These are phyloP conservation scores for Xylariaceae sp. DNA, from an alignment of 2,329 filamentous ascomycete genomes.

Conservation along the genomic window DNA sequence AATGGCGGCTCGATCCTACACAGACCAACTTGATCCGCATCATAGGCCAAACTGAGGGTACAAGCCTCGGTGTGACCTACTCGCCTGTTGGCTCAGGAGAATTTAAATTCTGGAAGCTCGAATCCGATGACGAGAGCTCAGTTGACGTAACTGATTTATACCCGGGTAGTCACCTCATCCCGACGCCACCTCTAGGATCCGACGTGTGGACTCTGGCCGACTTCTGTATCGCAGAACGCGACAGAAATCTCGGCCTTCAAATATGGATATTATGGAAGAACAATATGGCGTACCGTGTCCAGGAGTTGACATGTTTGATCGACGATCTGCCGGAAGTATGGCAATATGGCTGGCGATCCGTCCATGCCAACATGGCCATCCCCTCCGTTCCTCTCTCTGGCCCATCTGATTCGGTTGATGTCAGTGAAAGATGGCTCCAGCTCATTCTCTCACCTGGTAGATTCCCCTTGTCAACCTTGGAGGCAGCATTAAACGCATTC, in stretches of 20 bases:
- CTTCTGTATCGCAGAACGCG: constrained; percentile 57
- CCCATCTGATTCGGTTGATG: constrained; percentile 60
- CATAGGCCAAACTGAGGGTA: constrained; percentile 51
- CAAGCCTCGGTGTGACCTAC: constrained; percentile 66
- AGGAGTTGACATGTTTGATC: constrained; percentile 67
- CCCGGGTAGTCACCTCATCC: constrained; percentile 55
- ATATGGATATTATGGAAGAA: constrained; percentile 83
- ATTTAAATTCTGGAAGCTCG: constrained; percentile 89
- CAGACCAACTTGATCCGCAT: constrained; percentile 73
- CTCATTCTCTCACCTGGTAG: constrained; percentile 78
- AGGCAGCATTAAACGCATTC: constrained; percentile 78
- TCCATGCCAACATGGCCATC: constrained; percentile 54
- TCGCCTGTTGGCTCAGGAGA: constrained; percentile 81
- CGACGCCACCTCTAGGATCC: constrained; percentile 63
- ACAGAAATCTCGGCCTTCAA: constrained; percentile 46
- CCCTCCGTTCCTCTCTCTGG: constrained; percentile 53
- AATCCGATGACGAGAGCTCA: constrained; percentile 57
- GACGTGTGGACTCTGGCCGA: constrained; percentile 77
- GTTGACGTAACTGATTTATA: constrained; percentile 68
- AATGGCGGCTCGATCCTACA: constrained; percentile 72
- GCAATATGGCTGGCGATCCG: constrained; percentile 63
- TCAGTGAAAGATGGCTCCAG: constrained; percentile 79
- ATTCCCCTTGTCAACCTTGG: constrained; percentile 72
- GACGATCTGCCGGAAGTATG: constrained; percentile 58
- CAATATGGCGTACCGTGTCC: constrained; percentile 70